Base-by-base conservation (phyloP, 768 basidiomycete genomes). In the Phlebiopsis flavidoalba region DNA sequence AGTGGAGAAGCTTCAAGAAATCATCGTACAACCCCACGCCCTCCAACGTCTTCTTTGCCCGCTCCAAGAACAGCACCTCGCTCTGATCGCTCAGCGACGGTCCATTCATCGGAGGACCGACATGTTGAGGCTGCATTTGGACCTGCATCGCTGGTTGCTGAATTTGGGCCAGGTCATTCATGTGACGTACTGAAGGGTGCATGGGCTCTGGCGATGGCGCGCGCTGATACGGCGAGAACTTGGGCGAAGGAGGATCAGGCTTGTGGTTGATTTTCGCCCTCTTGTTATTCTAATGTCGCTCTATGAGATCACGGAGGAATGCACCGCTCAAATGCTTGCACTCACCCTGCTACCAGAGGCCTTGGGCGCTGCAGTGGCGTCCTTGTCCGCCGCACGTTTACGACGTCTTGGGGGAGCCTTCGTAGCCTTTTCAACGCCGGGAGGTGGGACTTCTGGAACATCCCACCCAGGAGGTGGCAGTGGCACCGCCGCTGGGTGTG, bases 21-120 rank as follows among this genome's bases (percentile, higher is more conserved):
- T 98, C 96, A 67, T 97, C 94, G 67, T 91, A 93, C 40, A 85
- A 80, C 56, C 89, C 89, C 61, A 84, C 81, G 71, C 78, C 83
- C 69, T 91, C 91, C 8, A 93, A 74, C 0, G 85, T 77, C 65
- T 86, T 88, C 73, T 91, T 96, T 64, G 94, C 91, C 46, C 91
- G 86, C 69, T 98, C 97, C 70, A 98, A 98, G 80, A 98, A 98
- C 12, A 89, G 77, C 35, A 95, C 82, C 69, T 97, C 94, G 62
- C 93, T 90, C 11, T 83, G 80, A 1, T 83, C 69, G 22, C 74
- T 59, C 62, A 53, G 59, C 35, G 53, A 11, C 40, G 49, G 58
- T 58, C 61, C 26, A 60, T 53, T 31, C 61, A 65, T 47, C 22
- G 57, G 24, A 4, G 55, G 21, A 19, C 19, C 49, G 12, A 31